Conservation (phyloP, 345 rosid species). For the Heritiera fomes region DNA sequence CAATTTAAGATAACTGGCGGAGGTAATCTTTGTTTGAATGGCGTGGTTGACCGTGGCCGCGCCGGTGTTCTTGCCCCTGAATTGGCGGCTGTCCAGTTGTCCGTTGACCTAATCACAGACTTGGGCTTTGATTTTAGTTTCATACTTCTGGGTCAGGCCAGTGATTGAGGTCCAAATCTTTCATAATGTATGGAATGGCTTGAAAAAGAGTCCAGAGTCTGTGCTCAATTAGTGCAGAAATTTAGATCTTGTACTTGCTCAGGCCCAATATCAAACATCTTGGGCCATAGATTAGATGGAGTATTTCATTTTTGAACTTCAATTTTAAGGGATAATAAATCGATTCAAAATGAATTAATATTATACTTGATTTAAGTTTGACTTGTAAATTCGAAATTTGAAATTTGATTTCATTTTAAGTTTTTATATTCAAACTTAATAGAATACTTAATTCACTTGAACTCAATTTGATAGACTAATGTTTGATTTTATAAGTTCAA, state of each 20-base stretch:
- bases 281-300: not conserved
- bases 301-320: no score
- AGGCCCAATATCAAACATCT: not conserved
- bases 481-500: no score
- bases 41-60: slow-evolving; percentile 2
- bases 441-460: no score
- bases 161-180: not conserved
- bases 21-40: slow-evolving; percentile 10
- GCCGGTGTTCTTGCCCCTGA: not conserved
- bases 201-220: not conserved
- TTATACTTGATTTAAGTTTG: no score
- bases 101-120: not conserved
- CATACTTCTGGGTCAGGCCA: no score
- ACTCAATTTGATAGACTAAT: no score
- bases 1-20: not conserved
- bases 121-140: not conserved
- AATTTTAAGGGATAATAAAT: no score
- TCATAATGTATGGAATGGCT: not conserved
- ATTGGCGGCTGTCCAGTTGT: not conserved
- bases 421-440: no score
- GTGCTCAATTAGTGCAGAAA: no score
- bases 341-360: no score
- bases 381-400: no score
- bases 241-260: not conserved
- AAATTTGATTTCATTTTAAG: no score